Evolutionary conservation across 2,329 filamentous ascomycete genomes (phyloP), one percentile per base, ranked within the genome.

Genomic region (Phialemoniopsis sp.): DNA sequence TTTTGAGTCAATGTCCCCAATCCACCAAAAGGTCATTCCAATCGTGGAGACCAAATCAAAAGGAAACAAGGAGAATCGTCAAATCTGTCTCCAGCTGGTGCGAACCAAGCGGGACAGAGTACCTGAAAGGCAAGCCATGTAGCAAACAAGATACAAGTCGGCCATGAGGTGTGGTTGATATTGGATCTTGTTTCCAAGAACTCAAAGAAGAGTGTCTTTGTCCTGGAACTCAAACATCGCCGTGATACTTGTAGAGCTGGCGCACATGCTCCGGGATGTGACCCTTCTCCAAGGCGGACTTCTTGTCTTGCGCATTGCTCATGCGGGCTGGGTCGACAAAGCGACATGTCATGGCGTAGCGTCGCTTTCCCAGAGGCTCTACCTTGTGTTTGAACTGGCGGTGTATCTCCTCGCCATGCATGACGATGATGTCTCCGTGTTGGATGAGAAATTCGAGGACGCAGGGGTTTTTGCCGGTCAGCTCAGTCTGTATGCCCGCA

Each of bases 381-480:
- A 82, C 76, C 15, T 62, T 60, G 49, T 82, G 78, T 67, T 71
- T 78, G 39, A 80, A 80, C 15, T 70, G 21, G 21, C 21, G 6
- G 21, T 26, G 21, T 6, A 26, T 26, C 10, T 26, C 10, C 6
- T 6, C 21, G 6, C 21, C 21, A 26, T 26, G 21, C 21, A 26
- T 26, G 21, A 26, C 10, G 6, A 79, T 67, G 9, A 85, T 71
- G 51, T 85, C 81, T 1, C 81, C 82, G 52, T 86, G 81, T 7
- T 68, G 63, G 4, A 86, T 58, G 2, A 52, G 48, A 1, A 76
- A 49, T 5, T 59, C 55, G 0, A 76, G 46, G 5, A 68, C 45
- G 6, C 42, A 44, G 2, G 45, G 44, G 43, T 13, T 50, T 48
- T 28, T 57, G 51, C 3, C 54, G n/a, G 7, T 16, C 21, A 26